Base-by-base conservation (phyloP, 2,329 filamentous ascomycete species). In the Fusarium incarnatum region DNA sequence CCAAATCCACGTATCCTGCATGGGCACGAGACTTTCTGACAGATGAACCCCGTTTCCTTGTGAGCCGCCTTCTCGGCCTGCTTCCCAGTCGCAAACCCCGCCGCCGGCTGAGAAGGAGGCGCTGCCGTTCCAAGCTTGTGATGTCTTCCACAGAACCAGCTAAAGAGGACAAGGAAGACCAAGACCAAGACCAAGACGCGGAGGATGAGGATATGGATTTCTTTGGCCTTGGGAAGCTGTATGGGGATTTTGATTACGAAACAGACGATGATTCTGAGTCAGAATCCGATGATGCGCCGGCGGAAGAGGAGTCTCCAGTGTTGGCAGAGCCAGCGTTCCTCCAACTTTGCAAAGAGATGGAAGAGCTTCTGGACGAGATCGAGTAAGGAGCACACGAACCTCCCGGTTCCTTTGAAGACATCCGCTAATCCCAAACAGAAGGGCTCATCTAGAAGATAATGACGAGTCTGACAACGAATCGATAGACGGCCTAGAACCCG, bases 1-100 rank as follows among this genome's bases (percentile, higher is more conserved):
- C 73, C 56, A 73, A 59, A 67, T 65, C 74, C 50, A 68, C 62
- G 54, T 63, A 61, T 64, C 75, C 75, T 30, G 25, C 60, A 58
- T 76, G 75, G 75, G 73, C 72, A 53, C 70, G 63, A 41, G 67
- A 68, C 25, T 76, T 67, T 45, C 58, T 76, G 59, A 69, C 73
- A 42, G 62, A 74, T 47, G 76, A 77, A 59, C 73, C 72, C 22
- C 62, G 71, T 59, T 77, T 77, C 54, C 74, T 69, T 47, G 76
- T 77, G 61, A 77, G 76, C 67, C 73, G 70, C 56, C 56, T 77
- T 50, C 70, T 77, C 34, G 76, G 76, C 32, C 62, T 77, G 25
- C 50, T 73, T 52, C 74, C 75, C 52, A 67, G 66, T 58, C 68
- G 61, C 55, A 75, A 64, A 52, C 53, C 72, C 27, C 67, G 67